Evolutionary conservation across 2,329 filamentous ascomycete species (phyloP), one percentile per base, ranked within the genome.

Genomic region (Cryphonectria parasitica): DNA sequence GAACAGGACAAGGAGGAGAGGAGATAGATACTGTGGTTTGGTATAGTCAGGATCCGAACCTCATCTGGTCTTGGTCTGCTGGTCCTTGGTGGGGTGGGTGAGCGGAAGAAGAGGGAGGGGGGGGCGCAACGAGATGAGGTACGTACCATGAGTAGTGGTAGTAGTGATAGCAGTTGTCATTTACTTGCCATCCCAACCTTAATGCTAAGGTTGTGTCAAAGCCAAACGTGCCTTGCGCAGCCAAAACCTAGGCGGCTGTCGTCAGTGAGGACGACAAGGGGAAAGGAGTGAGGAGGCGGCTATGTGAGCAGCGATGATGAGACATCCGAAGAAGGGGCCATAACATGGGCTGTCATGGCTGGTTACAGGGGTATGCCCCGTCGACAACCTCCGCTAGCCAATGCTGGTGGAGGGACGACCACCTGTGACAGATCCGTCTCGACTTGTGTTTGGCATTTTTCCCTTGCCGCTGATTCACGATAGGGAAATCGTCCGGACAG

Each of bases 361-460:
- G 41, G 39, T 25, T 39, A 25, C 61, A 64, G 61, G 61, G 61
- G 36, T 43, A n/a, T 43, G 36, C n/a, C 25, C 28, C 45, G 61
- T 11, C 19, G 3, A 31, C 34, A 72, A 74, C 22, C 70, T 64
- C 71, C 74, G n/a, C 39, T 25, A 45, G 61, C 61, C 36, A 11
- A 25, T 31, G 41, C 36, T 63, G 19, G 25, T 41, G 36, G 76
- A 75, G 77, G 75, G 76, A 68, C 69, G 36, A 39, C 41, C 62
- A 67, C 72, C 74, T 84, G 84, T 84, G 81, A 82, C 84, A 85
- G 81, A 81, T 76, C 73, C 79, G 84, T 86, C 84, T 86, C 83
- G 83, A 77, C 77, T 83, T 73, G 80, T 80, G 84, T 86, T 84
- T 78, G 78, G 76, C 76, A 77, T 78, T 74, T 76, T 49, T 49